A percentile compares a stretch with the other conserved stretches of the same genome.
phyloP scores from a whole-genome alignment of 164 flowering plant genomes.

The Piper betle region DNA sequence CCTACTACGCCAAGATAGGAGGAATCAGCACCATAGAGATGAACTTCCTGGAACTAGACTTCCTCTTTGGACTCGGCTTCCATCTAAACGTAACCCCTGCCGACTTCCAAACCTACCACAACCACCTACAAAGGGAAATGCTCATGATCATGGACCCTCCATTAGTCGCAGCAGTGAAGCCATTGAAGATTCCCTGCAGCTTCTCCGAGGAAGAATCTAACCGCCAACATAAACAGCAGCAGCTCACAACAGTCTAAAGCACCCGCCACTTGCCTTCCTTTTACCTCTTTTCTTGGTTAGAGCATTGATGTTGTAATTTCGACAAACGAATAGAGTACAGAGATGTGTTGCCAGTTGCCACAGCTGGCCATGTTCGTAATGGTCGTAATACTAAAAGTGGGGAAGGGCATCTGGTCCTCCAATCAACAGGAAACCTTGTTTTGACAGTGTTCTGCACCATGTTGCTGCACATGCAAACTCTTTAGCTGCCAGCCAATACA shows the following conservation, averaged over 20 bases:
- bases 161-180: conserved; percentile 12
- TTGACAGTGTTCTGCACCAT: no score
- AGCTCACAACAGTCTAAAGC: conserved; percentile 41
- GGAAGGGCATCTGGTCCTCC: no score
- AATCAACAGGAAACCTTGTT: no score
- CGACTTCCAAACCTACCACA: conserved; percentile 60
- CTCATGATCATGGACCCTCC: conserved; percentile 15
- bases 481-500: no score
- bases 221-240: conserved; percentile 33
- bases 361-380: no score
- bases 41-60: conserved; percentile 83
- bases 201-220: conserved; percentile 53
- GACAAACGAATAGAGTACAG: no score
- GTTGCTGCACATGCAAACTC: no score
- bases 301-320: no score
- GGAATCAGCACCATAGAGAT: conserved; percentile 80
- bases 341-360: no score
- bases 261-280: neutral
- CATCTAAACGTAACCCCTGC: conserved; percentile 12
- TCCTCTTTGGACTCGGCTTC: conserved; percentile 83
- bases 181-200: conserved; percentile 37
- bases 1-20: conserved; percentile 16
- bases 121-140: conserved; percentile 54
- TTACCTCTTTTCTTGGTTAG: no score
- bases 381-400: no score